Conservation (phyloP, 257 asterid species). For the Scutellaria baicalensis region DNA sequence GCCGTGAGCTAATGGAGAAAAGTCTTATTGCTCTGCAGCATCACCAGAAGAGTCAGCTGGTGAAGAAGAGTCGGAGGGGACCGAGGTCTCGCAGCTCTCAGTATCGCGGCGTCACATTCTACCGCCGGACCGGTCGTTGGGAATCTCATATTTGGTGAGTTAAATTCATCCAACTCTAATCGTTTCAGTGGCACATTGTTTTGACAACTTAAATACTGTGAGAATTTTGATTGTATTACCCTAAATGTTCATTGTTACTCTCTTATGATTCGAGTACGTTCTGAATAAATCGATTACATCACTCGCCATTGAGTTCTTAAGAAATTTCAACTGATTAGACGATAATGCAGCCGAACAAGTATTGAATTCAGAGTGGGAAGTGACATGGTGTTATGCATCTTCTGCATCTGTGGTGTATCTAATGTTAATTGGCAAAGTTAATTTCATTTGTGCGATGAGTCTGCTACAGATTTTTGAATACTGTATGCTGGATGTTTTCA, state of each 20-base stretch:
- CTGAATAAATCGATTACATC: not conserved
- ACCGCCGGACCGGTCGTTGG: slow-evolving; percentile 98
- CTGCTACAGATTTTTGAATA: slow-evolving; percentile 1
- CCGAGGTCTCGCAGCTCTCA: slow-evolving; percentile 97
- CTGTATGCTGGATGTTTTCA: not conserved
- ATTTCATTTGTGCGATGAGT: slow-evolving; percentile 3
- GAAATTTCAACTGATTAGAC: not conserved
- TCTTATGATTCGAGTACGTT: not conserved
- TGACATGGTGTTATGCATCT: not conserved
- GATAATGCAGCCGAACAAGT: not conserved
- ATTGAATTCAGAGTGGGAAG: slow-evolving; percentile 15
- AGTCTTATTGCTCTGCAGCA: slow-evolving; percentile 35
- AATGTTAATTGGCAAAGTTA: not conserved
- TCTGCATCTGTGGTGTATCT: not conserved
- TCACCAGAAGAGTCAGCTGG: slow-evolving; percentile 39
- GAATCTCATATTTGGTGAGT: slow-evolving; percentile 95
- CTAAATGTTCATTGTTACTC: not conserved
- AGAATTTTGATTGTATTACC: not conserved
- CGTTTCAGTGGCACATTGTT: not conserved
- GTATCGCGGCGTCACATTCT: slow-evolving; percentile 97
- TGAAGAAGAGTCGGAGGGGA: slow-evolving; percentile 91
- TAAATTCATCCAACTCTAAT: not conserved
- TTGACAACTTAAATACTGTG: not conserved
- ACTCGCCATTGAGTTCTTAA: not conserved
- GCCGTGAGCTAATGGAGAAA: slow-evolving; percentile 32